Evolutionary conservation across 1,139 yeast species (phyloP).

Genomic region (Yamadazyma sp.): DNA sequence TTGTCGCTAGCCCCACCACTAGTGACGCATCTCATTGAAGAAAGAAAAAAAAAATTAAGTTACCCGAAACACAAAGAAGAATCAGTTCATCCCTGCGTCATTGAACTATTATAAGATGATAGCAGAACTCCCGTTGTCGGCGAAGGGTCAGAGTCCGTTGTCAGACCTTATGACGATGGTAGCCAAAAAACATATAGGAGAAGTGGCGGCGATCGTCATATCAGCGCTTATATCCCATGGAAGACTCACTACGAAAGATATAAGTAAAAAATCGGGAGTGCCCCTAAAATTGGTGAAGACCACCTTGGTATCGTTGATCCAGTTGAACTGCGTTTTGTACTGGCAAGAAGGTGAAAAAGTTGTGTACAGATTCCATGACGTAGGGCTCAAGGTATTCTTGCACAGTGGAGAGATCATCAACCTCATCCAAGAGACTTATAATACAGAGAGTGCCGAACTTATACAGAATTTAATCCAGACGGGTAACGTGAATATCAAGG

Average conservation of each 20-base stretch:
- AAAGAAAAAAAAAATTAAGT: background rate
- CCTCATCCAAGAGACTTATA: conserved; percentile 42
- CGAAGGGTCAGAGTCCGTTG: conserved; percentile 59
- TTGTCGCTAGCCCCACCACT: too few relatives aligned
- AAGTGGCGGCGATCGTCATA: conserved; percentile 57
- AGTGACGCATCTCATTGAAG: conserved; percentile 3
- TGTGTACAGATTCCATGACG: conserved; percentile 62
- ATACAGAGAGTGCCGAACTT: conserved; percentile 60
- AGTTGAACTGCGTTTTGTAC: conserved; percentile 60
- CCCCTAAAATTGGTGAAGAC: conserved; percentile 49
- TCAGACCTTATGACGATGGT: conserved; percentile 57
- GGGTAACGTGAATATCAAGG: conserved; percentile 66
- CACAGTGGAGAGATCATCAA: conserved; percentile 78
- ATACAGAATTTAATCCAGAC: conserved; percentile 65
- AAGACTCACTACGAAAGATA: conserved; percentile 50
- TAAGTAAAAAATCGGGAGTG: conserved; percentile 41
- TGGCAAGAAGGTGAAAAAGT: conserved; percentile 47
- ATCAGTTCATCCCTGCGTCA: background rate
- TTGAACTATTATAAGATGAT: conserved; percentile 6
- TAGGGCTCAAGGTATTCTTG: conserved; percentile 61
- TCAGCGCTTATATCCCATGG: conserved; percentile 61
- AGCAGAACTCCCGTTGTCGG: conserved; percentile 16
- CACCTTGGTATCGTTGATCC: conserved; percentile 63
- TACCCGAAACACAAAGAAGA: background rate
- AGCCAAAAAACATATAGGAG: conserved; percentile 60